Base-by-base conservation (phyloP, 805 yeast species). In the Starmera quercuum region DNA sequence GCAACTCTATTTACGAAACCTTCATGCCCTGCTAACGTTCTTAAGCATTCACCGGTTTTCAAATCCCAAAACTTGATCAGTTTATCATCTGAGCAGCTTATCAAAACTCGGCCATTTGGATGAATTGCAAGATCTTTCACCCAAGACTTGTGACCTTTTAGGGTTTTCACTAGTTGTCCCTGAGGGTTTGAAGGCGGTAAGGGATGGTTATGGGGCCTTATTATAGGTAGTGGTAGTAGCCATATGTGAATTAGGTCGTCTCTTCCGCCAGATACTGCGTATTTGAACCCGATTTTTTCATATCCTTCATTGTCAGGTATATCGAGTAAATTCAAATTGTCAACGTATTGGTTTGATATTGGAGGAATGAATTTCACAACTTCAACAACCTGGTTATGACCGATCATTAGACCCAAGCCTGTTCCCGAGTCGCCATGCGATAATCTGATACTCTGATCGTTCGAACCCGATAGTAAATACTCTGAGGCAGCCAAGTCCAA, bases 131-230 rank as follows among this genome's bases (percentile, higher is more conserved):
- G 47, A 7, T 76, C 71, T 40, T 81, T 73, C 1, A 90, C 82
- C 97, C 97, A 88, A 8, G 92, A 83, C 32, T 75, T 74, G 56
- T 88, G 97, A 3, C 92, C 96, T 6, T 59, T 47, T 9, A 85
- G 58, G 14, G 76, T 75, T 17, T 67, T 63, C 1, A 85, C 47
- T 18, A 73, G 59, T 45, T 64, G 68, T 3, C 83, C 90, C 31
- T 77, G 73, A 1, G 83, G 75, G 46, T 76, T 70, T 15, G 71
- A 56, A 0, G 75, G 58, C 0, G 86, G 83, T 27, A 72, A 58
- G 7, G 83, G 81, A 15, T 66, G 59, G 18, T 75, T 54, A 45
- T 73, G 73, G 3, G 78, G 71, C 21, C 70, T 56, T n/a, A 75
- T 36, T 7, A 61, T 64, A 1, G 90, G 88, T 2, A 76, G 54